Evolutionary conservation across 192 early-diverging fungal genomes (phyloP).

Genomic region (Coemansia sp.): DNA sequence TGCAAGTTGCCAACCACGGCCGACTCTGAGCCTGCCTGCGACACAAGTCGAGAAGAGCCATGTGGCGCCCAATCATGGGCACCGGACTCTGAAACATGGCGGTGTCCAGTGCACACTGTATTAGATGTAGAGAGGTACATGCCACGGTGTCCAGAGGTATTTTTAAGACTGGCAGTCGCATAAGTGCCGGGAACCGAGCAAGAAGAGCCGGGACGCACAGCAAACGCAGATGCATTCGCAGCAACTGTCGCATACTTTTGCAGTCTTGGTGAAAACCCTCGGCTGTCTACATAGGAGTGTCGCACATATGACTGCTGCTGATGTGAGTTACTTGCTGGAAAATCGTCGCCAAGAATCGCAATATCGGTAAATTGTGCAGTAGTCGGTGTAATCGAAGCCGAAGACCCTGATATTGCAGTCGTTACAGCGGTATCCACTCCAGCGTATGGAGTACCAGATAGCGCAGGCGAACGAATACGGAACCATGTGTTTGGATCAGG

Average conservation of each 20-base stretch:
- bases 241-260: slow-evolving; percentile 14
- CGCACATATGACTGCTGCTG: slow-evolving; percentile 3
- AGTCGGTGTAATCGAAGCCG: slow-evolving; percentile 41
- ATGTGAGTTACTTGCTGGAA: background rate
- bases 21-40: slow-evolving; percentile 17
- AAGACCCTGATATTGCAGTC: slow-evolving; percentile 12
- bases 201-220: slow-evolving; percentile 28
- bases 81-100: slow-evolving; percentile 19
- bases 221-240: slow-evolving; percentile 7
- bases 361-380: slow-evolving; percentile 30
- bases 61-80: slow-evolving; percentile 20
- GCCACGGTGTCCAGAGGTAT: background rate
- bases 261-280: slow-evolving; percentile 5
- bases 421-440: slow-evolving; percentile 11
- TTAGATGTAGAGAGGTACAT: background rate
- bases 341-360: slow-evolving; percentile 16
- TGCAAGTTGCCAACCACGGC: slow-evolving; percentile 6
- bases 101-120: background rate
- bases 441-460: background rate
- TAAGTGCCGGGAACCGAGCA: slow-evolving; percentile 36
- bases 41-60: slow-evolving; percentile 1
- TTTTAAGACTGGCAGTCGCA: background rate
- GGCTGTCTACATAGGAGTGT: slow-evolving; percentile 9
- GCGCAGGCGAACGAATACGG: slow-evolving; percentile 40
- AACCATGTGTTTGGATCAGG: slow-evolving; percentile 53